Conservation (phyloP, 2,329 filamentous ascomycete genomes). For the Thermoascus crustaceus region DNA sequence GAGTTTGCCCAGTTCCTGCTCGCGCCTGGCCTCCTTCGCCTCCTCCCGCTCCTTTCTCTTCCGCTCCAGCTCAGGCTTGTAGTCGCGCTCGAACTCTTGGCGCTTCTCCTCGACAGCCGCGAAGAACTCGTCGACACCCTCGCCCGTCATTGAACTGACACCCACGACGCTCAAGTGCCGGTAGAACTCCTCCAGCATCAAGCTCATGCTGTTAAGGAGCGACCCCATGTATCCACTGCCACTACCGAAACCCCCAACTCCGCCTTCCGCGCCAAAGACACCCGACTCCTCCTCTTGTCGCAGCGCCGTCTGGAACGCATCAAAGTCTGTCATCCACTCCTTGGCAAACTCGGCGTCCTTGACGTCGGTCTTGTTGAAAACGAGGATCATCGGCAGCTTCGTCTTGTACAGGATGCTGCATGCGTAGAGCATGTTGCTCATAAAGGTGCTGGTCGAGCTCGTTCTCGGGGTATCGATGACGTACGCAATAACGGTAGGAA, state of each 20-base stretch:
- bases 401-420: constrained; percentile 99
- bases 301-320: constrained; percentile 84
- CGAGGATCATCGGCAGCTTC: constrained; percentile 94
- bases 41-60: constrained; percentile 67
- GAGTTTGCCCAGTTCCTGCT: constrained; percentile 80
- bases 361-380: constrained; percentile 98
- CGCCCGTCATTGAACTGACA: constrained; percentile 86
- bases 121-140: constrained; percentile 90
- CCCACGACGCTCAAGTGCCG: constrained; percentile 86
- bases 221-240: constrained; percentile 96
- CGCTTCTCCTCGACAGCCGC: constrained; percentile 78
- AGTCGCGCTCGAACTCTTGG: constrained; percentile 80
- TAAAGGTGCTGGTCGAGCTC: constrained; percentile 89
- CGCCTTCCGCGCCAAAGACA: constrained; percentile 63
- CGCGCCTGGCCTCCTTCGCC: constrained; percentile 60
- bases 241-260: constrained; percentile 50
- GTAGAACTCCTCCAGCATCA: constrained; percentile 97
- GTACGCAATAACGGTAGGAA: constrained; percentile 95
- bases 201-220: constrained; percentile 91
- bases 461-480: constrained; percentile 95
- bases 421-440: constrained; percentile 99
- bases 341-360: constrained; percentile 85
- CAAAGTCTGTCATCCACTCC: constrained; percentile 99
- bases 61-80: constrained; percentile 82
- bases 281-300: constrained; percentile 70